Evolutionary conservation across 768 basidiomycete species (phyloP), one percentile per base, ranked within the genome.

Genomic region (Albatrellus ellisii): DNA sequence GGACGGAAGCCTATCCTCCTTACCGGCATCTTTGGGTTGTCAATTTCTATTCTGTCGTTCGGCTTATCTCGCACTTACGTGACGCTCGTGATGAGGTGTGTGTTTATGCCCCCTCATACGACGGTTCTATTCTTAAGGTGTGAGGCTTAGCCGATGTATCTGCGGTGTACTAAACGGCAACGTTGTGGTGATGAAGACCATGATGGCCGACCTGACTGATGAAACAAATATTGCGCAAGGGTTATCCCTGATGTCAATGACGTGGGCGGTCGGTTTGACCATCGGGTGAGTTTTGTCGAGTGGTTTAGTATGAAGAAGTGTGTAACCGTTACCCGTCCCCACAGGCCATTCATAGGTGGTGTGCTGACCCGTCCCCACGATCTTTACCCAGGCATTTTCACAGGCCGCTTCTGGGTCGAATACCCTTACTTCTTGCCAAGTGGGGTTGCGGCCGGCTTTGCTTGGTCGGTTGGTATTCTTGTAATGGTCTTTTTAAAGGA

Each of bases 191-290:
- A 76, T 82, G 69, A 84, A 83, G 54, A 77, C 73, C 49, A 72
- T 75, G 51, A 67, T 83, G 60, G 78, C 69, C 0, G 79, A 81
- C 42, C 55, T 81, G 25, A 79, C 78, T 0, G 78, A 80, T 50
- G 59, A 68, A 1, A 70, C 72, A 1, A 81, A 81, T 51, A 63
- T 68, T 32, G 64, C 69, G 6, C 57, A 61, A 26, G 69, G 56
- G 0, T 60, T 64, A 17, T 51, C 61, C 4, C 42, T 60, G 14
- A 40, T 68, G 20, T 59, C 63, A 2, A 47, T 66, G 0, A 48
- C 57, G 6, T 38, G 45, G 34, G 45, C 34, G 20, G 15, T 45
- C 8, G 49, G 49, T 4, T 20, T 24, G 9, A 41, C 37, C 15
- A 40, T 50, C 15, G 14, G 43, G 28, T 33, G 8, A 14, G 10